Evolutionary conservation across 441 rosid genomes (phyloP), one percentile per base, ranked within the genome.

Genomic region (Daphne laureola): DNA sequence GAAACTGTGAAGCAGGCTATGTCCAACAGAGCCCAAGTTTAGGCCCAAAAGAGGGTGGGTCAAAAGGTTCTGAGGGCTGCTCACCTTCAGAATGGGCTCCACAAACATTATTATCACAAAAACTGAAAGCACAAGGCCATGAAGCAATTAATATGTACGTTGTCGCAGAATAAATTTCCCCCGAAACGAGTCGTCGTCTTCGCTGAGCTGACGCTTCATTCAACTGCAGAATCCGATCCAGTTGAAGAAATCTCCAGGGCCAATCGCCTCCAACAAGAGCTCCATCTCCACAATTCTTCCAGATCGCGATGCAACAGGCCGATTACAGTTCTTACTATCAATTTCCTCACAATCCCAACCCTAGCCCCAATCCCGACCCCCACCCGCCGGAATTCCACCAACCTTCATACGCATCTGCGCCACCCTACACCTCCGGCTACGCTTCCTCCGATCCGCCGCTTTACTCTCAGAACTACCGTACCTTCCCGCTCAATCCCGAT

Each of bases 371-470:
- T 25, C 56, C 74, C 0, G 63, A 47, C 9, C 66, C 78, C 4
- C 62, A 15, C 4, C 66, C 77, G 8, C 49, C 75, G 17, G 96
- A 90, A 70, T 90, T 54, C 51, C 50, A 71, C 54, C 84, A 67
- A n/a, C 58, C 49, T 42, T 44, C 89, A 4, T 80, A 75, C 76
- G 97, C 99, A 0, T 90, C 99, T 0, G 97, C 96, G 0, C 97
- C 99, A 4, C 98, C 97, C 4, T 83, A 74, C 63, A 55, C 67
- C 23, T 61, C 81, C 54, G 71, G 76, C 50, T 81, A 78, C 67
- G 14, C 70, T 0, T 41, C 79, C 47, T 45, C 80, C 18, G 98
- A 86, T 61, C 83, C 73, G 79, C 54, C 91, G 8, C 54, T 8
- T 17, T 79, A 78, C 55, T 31, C 83, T 15, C 75, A 67, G 17